Base-by-base conservation (phyloP, 2,329 filamentous ascomycete genomes). In the Pseudocercospora eumusae region DNA sequence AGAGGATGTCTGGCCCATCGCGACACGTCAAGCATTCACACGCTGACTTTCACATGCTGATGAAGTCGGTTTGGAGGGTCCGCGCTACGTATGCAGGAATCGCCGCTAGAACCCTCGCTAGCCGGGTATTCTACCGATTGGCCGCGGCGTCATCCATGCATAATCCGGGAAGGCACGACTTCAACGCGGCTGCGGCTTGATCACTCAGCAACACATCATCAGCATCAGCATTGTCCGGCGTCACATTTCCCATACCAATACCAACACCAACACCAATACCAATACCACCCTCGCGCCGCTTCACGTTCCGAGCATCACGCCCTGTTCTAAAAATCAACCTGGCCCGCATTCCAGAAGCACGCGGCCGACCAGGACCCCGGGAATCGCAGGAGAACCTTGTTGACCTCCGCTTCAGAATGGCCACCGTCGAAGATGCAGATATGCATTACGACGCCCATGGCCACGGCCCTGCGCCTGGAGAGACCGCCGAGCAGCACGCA, bases 401-500 rank as follows among this genome's bases (percentile, higher is more conserved):
- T 44, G 50, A 23, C 21, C 50, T 56, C 28, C 44, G 23, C 28
- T 55, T 40, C 61, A 64, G 25, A 25, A 65, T 64, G 60, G 49
- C 62, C 21, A 64, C 61, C 50, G 60, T 62, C 28, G 62, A 66
- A 40, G 57, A 66, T 40, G 66, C 64, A 25, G 53, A 65, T 36
- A 60, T 62, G 53, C 56, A 67, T 59, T 55, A 60, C 42, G 50
- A 58, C 13, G 57, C 62, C 27, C 60, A 64, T 15, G 60, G 57
- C 52, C 52, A 64, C 31, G 64, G 62, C 15, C 65, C 65, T 20
- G 66, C 67, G 33, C 66, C 68, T 1, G 71, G 71, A 58, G 71
- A 73, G 62, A 71, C 66, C 4, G 63, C 64, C 27, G 69, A 71
- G 42, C 69, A 71, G 47, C 71, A 73, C 56, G 68, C 68, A 18